Evolutionary conservation across 2,329 filamentous ascomycete species (phyloP), one percentile per base, ranked within the genome.

Genomic region (Cladobotryum protrusum): DNA sequence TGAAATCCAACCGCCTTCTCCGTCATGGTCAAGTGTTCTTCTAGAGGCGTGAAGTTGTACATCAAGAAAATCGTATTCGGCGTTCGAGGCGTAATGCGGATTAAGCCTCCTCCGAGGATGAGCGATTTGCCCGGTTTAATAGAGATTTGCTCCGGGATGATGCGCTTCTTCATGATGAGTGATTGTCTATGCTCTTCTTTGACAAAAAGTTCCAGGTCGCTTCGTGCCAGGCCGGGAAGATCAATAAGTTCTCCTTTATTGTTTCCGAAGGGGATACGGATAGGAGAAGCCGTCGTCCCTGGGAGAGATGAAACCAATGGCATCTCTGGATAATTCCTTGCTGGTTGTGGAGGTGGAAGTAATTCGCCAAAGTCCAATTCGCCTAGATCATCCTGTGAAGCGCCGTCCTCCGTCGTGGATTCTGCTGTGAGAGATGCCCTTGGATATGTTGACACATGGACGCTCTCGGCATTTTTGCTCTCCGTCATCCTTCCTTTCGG

Each of bases 271-370:
- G 90, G 89, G 15, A 97, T 82, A 24, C 93, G 85, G 58, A 99
- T 97, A 0, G 93, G 93, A 0, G 90, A 95, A 2, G 91, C 93
- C 1, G 93, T 99, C 0, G 93, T 99, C 9, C 95, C 93, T 0
- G 93, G 89, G 3, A 96, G 76, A 4, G 87, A 79, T 1, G 90
- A 96, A 2, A 96, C 86, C 11, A 95, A 70, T 1, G 92, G 92
- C 79, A 97, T 91, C 14, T 82, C 73, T 5, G 92, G 92, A 60
- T 85, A 97, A 45, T 85, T 77, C 2, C 79, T 82, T 60, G 90
- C 89, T 4, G 75, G 72, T 53, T 85, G 88, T 0, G 82, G 74
- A 2, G 91, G 90, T 0, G 92, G 92, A 0, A 97, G 78, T 32
- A 96, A 77, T 14, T 77, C 70, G 33, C 63, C 68, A 13, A 75